A percentile compares a stretch with the other conserved stretches of the same genome.
Evolutionary conservation across 2,329 filamentous ascomycete species (phyloP).

Genomic region (Aureobasidium musti): DNA sequence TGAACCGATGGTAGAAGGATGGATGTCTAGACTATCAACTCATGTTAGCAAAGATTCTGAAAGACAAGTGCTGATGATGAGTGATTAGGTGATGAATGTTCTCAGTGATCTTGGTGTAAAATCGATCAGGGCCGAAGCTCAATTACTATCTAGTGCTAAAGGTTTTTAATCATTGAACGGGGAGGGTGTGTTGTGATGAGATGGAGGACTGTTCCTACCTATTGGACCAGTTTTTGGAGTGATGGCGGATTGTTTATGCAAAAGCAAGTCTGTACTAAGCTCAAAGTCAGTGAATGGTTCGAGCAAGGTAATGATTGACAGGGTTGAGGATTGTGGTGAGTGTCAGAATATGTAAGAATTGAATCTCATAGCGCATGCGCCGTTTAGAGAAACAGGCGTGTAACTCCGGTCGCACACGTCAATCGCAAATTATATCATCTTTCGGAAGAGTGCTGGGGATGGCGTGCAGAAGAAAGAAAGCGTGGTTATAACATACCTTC

Average conservation of each 20-base stretch:
- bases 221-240: not conserved
- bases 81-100: constrained; percentile 21
- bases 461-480: constrained; percentile 4
- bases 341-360: constrained; percentile 98
- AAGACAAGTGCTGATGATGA: constrained; percentile 14
- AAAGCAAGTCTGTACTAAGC: constrained; percentile 12
- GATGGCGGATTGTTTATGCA: not conserved
- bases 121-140: constrained; percentile 42
- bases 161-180: constrained; percentile 64
- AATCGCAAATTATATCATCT: constrained; percentile 99
- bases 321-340: not conserved
- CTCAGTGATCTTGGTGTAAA: constrained; percentile 48
- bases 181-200: constrained; percentile 4
- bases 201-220: constrained; percentile 23
- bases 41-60: constrained; percentile 7
- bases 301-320: not conserved
- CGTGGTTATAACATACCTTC: constrained; percentile 23
- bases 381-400: constrained; percentile 90
- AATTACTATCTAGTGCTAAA: constrained; percentile 59
- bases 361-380: constrained; percentile 76
- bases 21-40: not conserved
- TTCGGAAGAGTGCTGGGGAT: constrained; percentile 39
- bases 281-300: constrained; percentile 21
- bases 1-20: not conserved
- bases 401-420: constrained; percentile 79